Conservation (phyloP, 140 eudicot species). For the Bidens hawaiensis region DNA sequence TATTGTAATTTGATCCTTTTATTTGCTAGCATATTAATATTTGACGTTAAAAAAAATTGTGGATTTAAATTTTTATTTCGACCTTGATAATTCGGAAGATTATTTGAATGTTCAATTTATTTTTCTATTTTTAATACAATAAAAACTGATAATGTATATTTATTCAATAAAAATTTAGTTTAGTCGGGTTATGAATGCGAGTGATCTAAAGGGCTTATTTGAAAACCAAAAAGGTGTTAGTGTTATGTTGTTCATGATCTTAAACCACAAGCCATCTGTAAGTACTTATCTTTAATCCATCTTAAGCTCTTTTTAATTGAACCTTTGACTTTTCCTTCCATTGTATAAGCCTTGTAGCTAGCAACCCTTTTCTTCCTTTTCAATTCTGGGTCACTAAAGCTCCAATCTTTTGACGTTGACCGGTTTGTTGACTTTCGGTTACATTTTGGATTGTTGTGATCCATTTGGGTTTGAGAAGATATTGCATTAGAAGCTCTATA, state of each 20-base stretch:
- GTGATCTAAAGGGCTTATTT: too few relatives aligned
- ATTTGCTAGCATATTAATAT: too few relatives aligned
- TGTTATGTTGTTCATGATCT: constrained; percentile 27
- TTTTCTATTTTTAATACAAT: too few relatives aligned
- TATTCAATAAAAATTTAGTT: too few relatives aligned
- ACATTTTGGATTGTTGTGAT: constrained; percentile 32
- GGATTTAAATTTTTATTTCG: too few relatives aligned
- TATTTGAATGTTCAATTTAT: too few relatives aligned
- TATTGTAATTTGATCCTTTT: too few relatives aligned
- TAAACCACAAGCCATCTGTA: constrained; percentile 42
- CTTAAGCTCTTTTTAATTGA: constrained; percentile 57
- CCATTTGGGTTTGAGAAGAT: constrained; percentile 34
- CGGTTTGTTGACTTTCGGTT: constrained; percentile 46
- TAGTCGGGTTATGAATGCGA: too few relatives aligned
- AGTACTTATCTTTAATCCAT: constrained; percentile 54
- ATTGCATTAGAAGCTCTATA: constrained; percentile 55
- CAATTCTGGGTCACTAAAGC: constrained; percentile 61
- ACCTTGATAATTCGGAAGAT: too few relatives aligned
- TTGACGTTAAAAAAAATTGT: too few relatives aligned
- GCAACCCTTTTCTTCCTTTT: constrained; percentile 79
- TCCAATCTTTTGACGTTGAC: constrained; percentile 50
- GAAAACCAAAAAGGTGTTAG: too few relatives aligned
- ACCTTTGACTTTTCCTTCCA: constrained; percentile 60
- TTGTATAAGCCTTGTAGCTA: constrained; percentile 54
- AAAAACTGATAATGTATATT: too few relatives aligned